Evolutionary conservation across 805 yeast genomes (phyloP).

Genomic region (Saccharomyces mikatae): DNA sequence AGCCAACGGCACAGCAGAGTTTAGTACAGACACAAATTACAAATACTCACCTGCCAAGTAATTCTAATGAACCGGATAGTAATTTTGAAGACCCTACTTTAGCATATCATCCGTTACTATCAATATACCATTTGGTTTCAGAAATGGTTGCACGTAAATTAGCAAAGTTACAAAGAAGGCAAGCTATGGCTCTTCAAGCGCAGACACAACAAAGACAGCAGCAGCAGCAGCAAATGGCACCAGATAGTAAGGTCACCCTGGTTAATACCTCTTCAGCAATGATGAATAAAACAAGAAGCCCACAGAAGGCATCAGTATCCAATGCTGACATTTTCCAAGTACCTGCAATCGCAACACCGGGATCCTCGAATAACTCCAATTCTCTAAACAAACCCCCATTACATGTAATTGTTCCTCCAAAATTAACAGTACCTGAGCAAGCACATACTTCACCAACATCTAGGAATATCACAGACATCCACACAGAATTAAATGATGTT

Average conservation of each 20-base stretch:
- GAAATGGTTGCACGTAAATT: conserved; percentile 72
- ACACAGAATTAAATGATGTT: conserved; percentile 19
- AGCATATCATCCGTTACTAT: conserved; percentile 81
- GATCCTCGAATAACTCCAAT: not conserved
- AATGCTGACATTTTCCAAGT: not conserved
- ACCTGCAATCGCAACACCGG: not conserved
- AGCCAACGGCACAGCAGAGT: not conserved
- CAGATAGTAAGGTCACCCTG: not conserved
- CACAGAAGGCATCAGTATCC: not conserved
- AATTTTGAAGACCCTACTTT: conserved; percentile 61
- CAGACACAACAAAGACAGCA: conserved; percentile 15
- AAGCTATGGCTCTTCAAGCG: conserved; percentile 10
- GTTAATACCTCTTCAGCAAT: not conserved
- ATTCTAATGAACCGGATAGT: conserved; percentile 2
- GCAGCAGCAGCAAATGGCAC: conserved; percentile 3
- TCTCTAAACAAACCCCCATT: conserved; percentile 4
- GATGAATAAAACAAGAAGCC: not conserved
- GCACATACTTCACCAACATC: conserved; percentile 39
- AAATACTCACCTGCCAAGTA: not conserved
- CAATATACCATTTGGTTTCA: conserved; percentile 76
- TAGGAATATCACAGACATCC: conserved; percentile 23
- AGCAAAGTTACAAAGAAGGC: conserved; percentile 37
- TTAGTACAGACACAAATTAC: not conserved
- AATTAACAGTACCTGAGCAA: conserved; percentile 40
- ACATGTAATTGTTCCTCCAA: conserved; percentile 31